phyloP scores from a whole-genome alignment of 768 basidiomycete genomes.

The Boletus vermiculosoides region DNA sequence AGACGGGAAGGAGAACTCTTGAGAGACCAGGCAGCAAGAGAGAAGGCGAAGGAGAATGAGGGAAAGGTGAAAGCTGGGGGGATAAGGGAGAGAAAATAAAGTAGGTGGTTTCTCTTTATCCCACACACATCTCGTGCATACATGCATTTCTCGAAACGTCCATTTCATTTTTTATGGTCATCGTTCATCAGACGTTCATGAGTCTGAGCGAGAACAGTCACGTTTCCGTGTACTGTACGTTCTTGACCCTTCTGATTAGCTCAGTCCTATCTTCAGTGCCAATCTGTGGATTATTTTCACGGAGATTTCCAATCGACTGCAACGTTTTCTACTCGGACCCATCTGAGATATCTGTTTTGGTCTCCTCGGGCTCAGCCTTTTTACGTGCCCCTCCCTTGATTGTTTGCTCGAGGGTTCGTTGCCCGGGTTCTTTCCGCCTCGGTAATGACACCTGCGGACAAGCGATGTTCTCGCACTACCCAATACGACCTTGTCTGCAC shows the following conservation, averaged over 20 bases:
- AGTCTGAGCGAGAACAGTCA: neutral
- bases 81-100: constrained; percentile 31
- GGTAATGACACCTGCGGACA: neutral
- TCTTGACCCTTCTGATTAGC: neutral
- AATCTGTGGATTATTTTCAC: neutral
- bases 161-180: neutral
- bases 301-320: neutral
- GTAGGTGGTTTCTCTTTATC: constrained; percentile 5
- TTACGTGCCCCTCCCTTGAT: constrained; percentile 7
- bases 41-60: constrained; percentile 6
- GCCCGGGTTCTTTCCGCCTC: constrained; percentile 4
- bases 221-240: neutral
- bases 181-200: neutral
- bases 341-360: constrained; percentile 10
- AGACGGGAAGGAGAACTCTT: constrained; percentile 61
- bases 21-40: constrained; percentile 24
- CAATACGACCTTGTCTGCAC: neutral
- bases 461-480: constrained; percentile 14
- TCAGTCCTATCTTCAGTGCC: too few relatives aligned
- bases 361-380: constrained; percentile 1
- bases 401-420: constrained; percentile 5
- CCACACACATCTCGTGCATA: neutral
- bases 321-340: neutral
- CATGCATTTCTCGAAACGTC: neutral
- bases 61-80: constrained; percentile 6